Base-by-base conservation (phyloP, 2,329 filamentous ascomycete genomes). In the Hypoxylon sp. region DNA sequence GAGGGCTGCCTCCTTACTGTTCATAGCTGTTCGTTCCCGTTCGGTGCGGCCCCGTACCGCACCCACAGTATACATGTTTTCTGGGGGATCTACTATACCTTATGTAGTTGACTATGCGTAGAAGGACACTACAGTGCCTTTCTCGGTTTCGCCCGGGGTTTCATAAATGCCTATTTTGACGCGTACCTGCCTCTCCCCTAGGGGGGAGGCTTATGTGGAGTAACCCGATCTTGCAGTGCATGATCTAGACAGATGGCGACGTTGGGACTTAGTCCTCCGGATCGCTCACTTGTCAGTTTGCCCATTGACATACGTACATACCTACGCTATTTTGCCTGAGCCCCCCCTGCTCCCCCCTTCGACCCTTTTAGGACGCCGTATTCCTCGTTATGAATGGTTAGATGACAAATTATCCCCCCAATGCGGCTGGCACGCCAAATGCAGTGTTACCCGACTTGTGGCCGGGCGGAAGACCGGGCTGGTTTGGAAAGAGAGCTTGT, bases 211-310 rank as follows among this genome's bases (percentile, higher is more conserved):
- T 61, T 55, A 70, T 69, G 70, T 70, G 42, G 70, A 67, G 73
- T 74, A 73, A 74, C 72, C 50, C 59, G 72, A 74, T 74, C 72
- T 73, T 71, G 72, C 72, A 74, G 73, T 65, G 56, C 61, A 60
- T 57, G 61, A 70, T 70, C 68, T 68, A 59, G 61, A 68, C 44
- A 70, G 65, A 68, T 65, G 59, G 55, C 30, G 52, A 58, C 36
- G 38, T 64, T 60, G 20, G 12, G 44, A 49, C 56, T 52, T 40
- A 45, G 55, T 61, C 58, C 44, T 45, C 30, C 18, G 32, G 66
- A 68, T 68, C 66, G 66, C 66, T 68, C 66, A 68, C 53, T 46
- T 68, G 48, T 68, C 66, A 68, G 36, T 68, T 68, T 54, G 18
- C 28, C 32, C 11, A 49, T 61, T 32, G n/a, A n/a, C n/a, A n/a